phyloP scores from a whole-genome alignment of 495 filamentous ascomycete genomes.

The Penicillium psychrofluorescens region DNA sequence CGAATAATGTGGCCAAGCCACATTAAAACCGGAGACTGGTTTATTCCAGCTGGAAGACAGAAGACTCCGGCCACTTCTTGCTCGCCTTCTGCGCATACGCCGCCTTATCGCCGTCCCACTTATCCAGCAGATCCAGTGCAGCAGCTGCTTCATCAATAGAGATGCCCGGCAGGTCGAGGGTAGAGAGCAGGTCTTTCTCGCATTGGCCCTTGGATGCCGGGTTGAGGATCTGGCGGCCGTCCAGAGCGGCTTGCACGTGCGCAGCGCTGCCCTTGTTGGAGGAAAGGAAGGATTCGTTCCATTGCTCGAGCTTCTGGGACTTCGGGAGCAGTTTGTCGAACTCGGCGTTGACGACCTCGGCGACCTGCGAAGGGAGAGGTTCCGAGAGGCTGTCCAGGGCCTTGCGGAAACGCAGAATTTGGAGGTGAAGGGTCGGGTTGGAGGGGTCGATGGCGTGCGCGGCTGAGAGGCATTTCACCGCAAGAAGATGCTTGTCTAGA shows the following conservation, averaged over 20 bases:
- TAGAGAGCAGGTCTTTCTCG: constrained; percentile 53
- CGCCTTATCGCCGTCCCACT: constrained; percentile 52
- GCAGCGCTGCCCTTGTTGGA: constrained; percentile 54
- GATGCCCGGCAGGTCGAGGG: constrained; percentile 46
- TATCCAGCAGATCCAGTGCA: constrained; percentile 51
- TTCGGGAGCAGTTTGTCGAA: constrained; percentile 55
- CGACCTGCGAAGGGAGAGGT: constrained; percentile 51
- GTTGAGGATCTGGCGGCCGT: constrained; percentile 52
- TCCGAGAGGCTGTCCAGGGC: constrained; percentile 48
- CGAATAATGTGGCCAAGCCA: too few species aligned
- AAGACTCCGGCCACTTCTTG: constrained; percentile 65
- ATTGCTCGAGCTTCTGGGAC: constrained; percentile 48
- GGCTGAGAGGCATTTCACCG: constrained; percentile 76
- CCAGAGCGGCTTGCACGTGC: constrained; percentile 58
- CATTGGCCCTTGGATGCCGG: constrained; percentile 45
- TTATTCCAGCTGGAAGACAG: constrained; percentile 42
- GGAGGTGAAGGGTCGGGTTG: constrained; percentile 71
- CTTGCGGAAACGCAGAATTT: constrained; percentile 61
- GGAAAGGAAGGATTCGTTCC: constrained; percentile 60
- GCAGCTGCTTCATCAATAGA: constrained; percentile 54
- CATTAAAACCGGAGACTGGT: background rate
- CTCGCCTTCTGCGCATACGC: constrained; percentile 58
- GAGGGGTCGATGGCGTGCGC: constrained; percentile 60
- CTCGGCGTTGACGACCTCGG: constrained; percentile 57
- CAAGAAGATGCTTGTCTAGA: constrained; percentile 74